Percentiles rank a stretch among this genome's conserved stretches.
phyloP scores from a whole-genome alignment of 2,329 filamentous ascomycete genomes.

The Juglanconis sp. region DNA sequence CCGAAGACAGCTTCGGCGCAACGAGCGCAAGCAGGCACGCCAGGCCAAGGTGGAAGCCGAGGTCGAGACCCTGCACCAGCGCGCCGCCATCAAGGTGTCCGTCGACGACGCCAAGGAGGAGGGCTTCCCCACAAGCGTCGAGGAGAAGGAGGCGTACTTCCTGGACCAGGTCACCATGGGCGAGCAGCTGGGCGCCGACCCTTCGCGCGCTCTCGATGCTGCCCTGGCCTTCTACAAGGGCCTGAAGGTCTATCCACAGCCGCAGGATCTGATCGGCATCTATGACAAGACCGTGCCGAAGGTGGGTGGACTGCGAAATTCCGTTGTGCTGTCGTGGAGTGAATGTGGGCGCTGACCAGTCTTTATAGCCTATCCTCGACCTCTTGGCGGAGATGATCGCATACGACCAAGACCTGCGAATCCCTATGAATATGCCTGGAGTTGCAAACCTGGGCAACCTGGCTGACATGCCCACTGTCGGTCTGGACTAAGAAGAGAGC shows the following conservation, averaged over 20 bases:
- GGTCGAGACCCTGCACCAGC: constrained; percentile 62
- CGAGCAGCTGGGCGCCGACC: constrained; percentile 77
- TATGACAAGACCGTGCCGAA: constrained; percentile 99
- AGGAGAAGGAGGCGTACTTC: constrained; percentile 95
- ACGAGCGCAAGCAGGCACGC: constrained; percentile 70
- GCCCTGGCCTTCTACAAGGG: constrained; percentile 97
- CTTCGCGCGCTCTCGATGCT: constrained; percentile 71
- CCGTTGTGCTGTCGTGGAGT: background rate
- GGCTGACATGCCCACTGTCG: constrained; percentile 47
- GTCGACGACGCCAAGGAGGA: constrained; percentile 84
- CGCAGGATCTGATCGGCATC: constrained; percentile 87
- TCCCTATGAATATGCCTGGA: constrained; percentile 37
- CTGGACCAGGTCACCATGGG: constrained; percentile 91
- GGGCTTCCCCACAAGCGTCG: constrained; percentile 84
- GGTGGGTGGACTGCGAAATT: constrained; percentile 43
- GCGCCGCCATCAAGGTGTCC: constrained; percentile 68
- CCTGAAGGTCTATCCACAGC: constrained; percentile 95
- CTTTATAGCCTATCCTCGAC: constrained; percentile 76
- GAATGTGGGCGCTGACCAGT: background rate
- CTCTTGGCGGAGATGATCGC: constrained; percentile 98
- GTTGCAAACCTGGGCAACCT: constrained; percentile 31
- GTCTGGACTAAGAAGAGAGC: constrained; percentile 46
- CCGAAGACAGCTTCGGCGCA: constrained; percentile 66
- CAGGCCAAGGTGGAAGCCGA: constrained; percentile 71
- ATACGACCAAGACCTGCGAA: constrained; percentile 71